Conservation (phyloP, 2,329 filamentous ascomycete genomes). For the Aureobasidium lini region DNA sequence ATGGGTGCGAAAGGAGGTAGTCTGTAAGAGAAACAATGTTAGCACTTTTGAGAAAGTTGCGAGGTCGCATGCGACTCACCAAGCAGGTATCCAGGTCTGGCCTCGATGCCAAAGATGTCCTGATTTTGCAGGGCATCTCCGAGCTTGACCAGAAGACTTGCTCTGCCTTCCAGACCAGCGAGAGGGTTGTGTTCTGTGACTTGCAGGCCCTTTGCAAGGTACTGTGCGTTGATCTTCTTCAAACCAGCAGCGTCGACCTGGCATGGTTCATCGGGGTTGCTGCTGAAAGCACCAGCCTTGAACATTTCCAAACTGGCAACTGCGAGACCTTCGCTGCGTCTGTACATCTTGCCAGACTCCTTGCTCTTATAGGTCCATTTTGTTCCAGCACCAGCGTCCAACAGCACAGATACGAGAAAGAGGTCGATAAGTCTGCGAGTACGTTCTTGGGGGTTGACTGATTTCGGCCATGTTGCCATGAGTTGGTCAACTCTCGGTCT, state of each 20-base stretch:
- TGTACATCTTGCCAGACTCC: constrained; percentile 75
- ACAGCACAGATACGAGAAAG: constrained; percentile 70
- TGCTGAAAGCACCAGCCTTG: constrained; percentile 82
- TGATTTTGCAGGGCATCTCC: constrained; percentile 69
- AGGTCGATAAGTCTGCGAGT: constrained; percentile 70
- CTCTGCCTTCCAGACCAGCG: constrained; percentile 76
- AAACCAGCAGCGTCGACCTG: constrained; percentile 85
- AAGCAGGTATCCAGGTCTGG: constrained; percentile 87
- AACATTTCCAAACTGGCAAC: constrained; percentile 82
- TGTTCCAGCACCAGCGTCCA: constrained; percentile 83
- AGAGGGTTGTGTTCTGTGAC: constrained; percentile 73
- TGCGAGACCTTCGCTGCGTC: constrained; percentile 81
- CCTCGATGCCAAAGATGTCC: constrained; percentile 76
- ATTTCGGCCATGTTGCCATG: constrained; percentile 59
- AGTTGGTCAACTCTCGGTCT: constrained; percentile 66
- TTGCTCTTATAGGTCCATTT: constrained; percentile 89
- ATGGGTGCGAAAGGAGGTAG: constrained; percentile 84
- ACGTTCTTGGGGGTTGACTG: constrained; percentile 63
- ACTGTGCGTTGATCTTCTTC: constrained; percentile 62
- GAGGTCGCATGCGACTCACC: constrained; percentile 46
- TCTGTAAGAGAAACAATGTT: constrained; percentile 46
- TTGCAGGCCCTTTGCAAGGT: constrained; percentile 75
- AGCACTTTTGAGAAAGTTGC: neutral
- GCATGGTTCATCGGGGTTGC: constrained; percentile 69
- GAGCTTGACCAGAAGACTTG: constrained; percentile 68